Evolutionary conservation across 495 filamentous ascomycete genomes (phyloP), one percentile per base, ranked within the genome.

Genomic region (Penicillium taxi): DNA sequence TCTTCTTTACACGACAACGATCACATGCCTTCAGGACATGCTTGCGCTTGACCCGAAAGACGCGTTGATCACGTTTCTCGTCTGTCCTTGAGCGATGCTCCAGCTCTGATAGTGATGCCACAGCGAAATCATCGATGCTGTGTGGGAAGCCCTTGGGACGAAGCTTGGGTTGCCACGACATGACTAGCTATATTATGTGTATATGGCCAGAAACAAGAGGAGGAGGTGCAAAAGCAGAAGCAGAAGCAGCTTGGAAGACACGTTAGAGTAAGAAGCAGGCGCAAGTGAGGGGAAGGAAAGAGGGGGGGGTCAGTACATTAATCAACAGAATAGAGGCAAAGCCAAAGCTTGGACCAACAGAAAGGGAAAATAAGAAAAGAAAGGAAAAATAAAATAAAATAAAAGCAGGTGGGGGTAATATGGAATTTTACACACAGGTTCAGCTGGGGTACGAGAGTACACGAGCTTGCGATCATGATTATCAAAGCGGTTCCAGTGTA

Each of bases 41-140:
- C 42, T 70, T 70, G 23, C 66, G 58, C 41, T 70, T 70, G 29
- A 67, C 64, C n/a, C 66, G 64, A 39, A 68, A 70, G 12, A 70
- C 59, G 9, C 64, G 64, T 26, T 64, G 64, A 26, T 67, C 56
- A 8, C 54, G 55, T 42, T 66, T 70, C 29, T 67, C 64, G 14
- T 68, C 61, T 20, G 52, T 32, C 23, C 51, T 39, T 9, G 57
- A 42, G 17, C 52, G 58, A 32, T 53, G 46, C 13, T 62, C 59
- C 19, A 64, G 37, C 9, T 63, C 59, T 13, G 61, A 52, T 19
- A 67, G 26, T 24, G 58, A 55, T 20, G 57, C 49, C 15, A 64
- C 35, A 2, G 56, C 44, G 37, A 61, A 55, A 40, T 58, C 58
- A 36, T 62, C 59, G 25, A 66, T 53, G 40, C 42, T 56, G 47